These are phyloP conservation scores for Knoxia roxburghii DNA, from an alignment of 257 asterid genomes.

Conservation along the genomic window DNA sequence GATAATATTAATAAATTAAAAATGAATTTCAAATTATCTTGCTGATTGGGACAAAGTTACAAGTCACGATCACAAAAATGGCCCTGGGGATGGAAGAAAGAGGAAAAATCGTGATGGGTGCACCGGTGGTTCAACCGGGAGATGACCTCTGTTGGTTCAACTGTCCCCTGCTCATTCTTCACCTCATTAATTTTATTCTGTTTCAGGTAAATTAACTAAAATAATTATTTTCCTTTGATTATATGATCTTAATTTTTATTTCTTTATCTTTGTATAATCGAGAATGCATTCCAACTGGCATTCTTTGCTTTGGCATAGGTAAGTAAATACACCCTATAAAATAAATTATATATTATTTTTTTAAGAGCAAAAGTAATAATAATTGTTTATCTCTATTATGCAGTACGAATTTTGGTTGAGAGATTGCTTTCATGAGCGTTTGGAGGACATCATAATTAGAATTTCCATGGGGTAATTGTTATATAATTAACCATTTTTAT, in stretches of 20 bases:
- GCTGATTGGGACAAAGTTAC: slow-evolving; percentile 79
- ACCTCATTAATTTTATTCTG: slow-evolving; percentile 75
- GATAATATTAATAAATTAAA: no score
- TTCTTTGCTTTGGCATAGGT: slow-evolving; percentile 95
- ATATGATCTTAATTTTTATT: no score
- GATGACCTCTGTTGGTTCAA: slow-evolving; percentile 90
- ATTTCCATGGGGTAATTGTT: slow-evolving; percentile 70
- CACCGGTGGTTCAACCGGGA: slow-evolving; percentile 69
- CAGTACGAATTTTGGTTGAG: slow-evolving; percentile 74
- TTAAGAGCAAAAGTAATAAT: no score
- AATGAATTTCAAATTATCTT: slow-evolving; percentile 52
- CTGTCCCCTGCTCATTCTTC: slow-evolving; percentile 66
- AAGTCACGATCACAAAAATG: slow-evolving; percentile 87
- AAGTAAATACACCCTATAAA: slow-evolving; percentile 15
- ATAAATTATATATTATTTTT: no score
- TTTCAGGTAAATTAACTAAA: slow-evolving; percentile 65
- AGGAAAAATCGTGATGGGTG: slow-evolving; percentile 69
- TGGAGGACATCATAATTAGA: slow-evolving; percentile 75
- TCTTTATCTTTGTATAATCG: slow-evolving; percentile 12
- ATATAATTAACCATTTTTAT: neutral
- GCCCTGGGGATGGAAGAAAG: slow-evolving; percentile 73
- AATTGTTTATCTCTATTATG: neutral
- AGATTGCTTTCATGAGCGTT: slow-evolving; percentile 72
- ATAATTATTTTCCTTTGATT: no score
- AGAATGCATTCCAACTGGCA: slow-evolving; percentile 96